phyloP scores from a whole-genome alignment of 805 yeast genomes.

The Myxozyma mucilagina region DNA sequence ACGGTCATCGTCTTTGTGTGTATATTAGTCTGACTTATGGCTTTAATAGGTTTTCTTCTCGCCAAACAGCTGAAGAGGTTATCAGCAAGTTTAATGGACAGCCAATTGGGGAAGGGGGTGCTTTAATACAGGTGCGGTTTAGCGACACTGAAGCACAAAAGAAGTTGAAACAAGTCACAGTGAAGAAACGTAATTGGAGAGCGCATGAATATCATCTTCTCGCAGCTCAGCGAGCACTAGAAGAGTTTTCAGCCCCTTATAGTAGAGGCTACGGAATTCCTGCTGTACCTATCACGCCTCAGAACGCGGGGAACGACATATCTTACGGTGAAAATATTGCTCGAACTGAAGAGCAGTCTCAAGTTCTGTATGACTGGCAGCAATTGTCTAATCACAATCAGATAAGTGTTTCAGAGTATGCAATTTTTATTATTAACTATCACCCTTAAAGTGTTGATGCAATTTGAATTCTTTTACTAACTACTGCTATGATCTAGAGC shows the following conservation, averaged over 20 bases:
- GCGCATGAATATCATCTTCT: constrained; percentile 33
- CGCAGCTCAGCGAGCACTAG: constrained; percentile 27
- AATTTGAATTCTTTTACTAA: background rate
- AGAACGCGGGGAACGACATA: background rate
- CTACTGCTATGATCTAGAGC: too few species aligned
- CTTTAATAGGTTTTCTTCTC: constrained; percentile 17
- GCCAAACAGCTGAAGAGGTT: constrained; percentile 29
- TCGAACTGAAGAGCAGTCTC: background rate
- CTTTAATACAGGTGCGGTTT: constrained; percentile 33
- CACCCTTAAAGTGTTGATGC: background rate
- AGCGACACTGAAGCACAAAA: constrained; percentile 36
- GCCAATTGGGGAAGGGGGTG: constrained; percentile 27
- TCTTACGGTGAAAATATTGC: background rate
- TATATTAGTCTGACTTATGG: background rate
- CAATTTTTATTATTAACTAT: background rate
- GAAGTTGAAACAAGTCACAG: constrained; percentile 30
- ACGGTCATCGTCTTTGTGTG: background rate
- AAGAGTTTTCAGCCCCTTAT: constrained; percentile 14
- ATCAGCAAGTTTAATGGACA: constrained; percentile 29
- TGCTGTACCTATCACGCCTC: background rate
- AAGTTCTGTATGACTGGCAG: background rate
- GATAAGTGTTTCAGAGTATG: constrained; percentile 2
- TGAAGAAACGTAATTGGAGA: constrained; percentile 33
- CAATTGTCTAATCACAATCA: background rate
- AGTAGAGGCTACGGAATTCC: background rate